Base-by-base conservation (phyloP, 2,329 filamentous ascomycete species). In the Ophidiomyces ophidiicola region DNA sequence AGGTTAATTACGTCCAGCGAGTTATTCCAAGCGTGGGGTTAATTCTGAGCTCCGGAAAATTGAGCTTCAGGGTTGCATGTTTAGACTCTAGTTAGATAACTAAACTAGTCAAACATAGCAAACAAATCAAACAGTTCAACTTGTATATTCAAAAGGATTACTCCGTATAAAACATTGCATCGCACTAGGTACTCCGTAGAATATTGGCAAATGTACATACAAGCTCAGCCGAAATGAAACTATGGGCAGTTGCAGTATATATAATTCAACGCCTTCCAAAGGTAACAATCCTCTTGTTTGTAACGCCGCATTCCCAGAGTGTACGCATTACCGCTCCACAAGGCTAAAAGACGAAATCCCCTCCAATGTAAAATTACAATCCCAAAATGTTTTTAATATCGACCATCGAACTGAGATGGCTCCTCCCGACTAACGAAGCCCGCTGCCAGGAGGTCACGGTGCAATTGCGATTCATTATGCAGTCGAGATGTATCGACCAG, bases 391-490 rank as follows among this genome's bases (percentile, higher is more conserved):
- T 3, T 2, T 35, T 17, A 41, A n/a, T 30, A 41, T 53, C 48
- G 55, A 34, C 47, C 32, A 20, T 42, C 51, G 41, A 57, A 58
- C 40, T 56, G 54, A 19, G 57, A 52, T 37, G 55, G 49, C 8
- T 60, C 60, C 19, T 64, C 60, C 3, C 53, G 53, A 23, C 53
- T 53, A 39, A 50, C 57, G 30, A 61, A 60, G 41, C 59, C 62
- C 40, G 60, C 59, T 24, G 54, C 52, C 26, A 63, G 46, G 32
- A 64, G 52, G 19, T 61, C 57, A 20, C 60, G 57, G 21, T 62
- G 60, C 32, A 63, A 55, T 36, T 64, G 61, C 14, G 61, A 46
- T 25, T 64, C 60, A 39, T 56, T 57, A 15, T 45, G 40, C 7
- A 59, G 46, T 12, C 57, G 53, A 7, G 58, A 50, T 10, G 39